Base-by-base conservation (phyloP, 73 alveolate species). In the Halteria grandinella region DNA sequence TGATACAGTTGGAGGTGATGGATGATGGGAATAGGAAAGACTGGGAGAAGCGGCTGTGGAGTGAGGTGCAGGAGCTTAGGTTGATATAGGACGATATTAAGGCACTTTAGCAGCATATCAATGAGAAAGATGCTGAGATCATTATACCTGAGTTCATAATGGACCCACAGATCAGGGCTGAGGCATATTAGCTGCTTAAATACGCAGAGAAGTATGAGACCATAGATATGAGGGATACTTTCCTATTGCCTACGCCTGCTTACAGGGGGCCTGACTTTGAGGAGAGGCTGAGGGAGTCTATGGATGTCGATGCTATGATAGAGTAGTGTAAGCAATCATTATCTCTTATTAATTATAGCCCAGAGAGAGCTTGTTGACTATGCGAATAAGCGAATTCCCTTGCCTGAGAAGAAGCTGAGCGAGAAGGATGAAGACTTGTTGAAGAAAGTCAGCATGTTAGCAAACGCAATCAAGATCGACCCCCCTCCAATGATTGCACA, bases 231-330 rank as follows among this genome's bases (percentile, higher is more conserved):
- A 75, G 58, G 15, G 74, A 50, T 87, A 81, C 89, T 25, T 5
- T 32, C n/a, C 60, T 87, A 12, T 33, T 87, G 18, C 95, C 95
- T 10, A 73, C 58, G 0, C 71, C 79, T 12, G 58, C 78, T 7
- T 49, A 60, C 47, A 59, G 73, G 32, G 94, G 86, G 20, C 90
- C 85, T 7, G 57, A 79, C 43, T 87, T 87, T 43, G 95, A 87
- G 17, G 89, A 87, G 43, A 59, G 90, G 54, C 71, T 87, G 25
- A 32, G 88, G 34, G 79, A 55, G 23, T 69, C 76, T 34, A 70
- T 75, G 71, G 90, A 77, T 48, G 90, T 79, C 14, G 84, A 87
- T 29, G 32, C 4, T 0, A 55, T 81, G 75, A 81, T 81, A 31
- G 91, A 81, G 24, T 52, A 81, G 31, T 69, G 86, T 71, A 81